Evolutionary conservation across 371 early-diverging fungal species (phyloP).

Genomic region (Zopfochytrium polystomum): DNA sequence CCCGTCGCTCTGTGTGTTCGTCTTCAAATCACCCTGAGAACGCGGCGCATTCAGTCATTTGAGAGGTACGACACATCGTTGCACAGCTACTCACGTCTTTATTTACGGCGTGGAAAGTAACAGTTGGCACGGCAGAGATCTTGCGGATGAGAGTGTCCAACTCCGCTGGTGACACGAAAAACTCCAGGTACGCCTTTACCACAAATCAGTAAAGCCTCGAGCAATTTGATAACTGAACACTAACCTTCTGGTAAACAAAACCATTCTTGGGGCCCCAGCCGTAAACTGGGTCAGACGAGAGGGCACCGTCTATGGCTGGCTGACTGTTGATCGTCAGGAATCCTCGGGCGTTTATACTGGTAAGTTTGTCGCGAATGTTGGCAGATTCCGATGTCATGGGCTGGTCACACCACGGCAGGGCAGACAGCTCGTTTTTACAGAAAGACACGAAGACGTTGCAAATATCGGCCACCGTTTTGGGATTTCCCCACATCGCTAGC

Average conservation of each 20-base stretch:
- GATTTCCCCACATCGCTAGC: slow-evolving; percentile 81
- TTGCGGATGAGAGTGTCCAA: slow-evolving; percentile 65
- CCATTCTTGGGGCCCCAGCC: slow-evolving; percentile 98
- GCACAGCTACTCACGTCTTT: slow-evolving; percentile 40
- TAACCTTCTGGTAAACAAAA: slow-evolving; percentile 90
- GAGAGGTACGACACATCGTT: no score
- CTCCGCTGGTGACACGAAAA: slow-evolving; percentile 78
- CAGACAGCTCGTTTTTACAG: slow-evolving; percentile 69
- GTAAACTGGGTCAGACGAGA: slow-evolving; percentile 70
- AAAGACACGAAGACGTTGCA: slow-evolving; percentile 76
- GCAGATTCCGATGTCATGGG: slow-evolving; percentile 81
- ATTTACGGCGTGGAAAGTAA: slow-evolving; percentile 92
- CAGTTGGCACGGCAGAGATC: slow-evolving; percentile 59
- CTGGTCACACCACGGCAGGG: slow-evolving; percentile 91
- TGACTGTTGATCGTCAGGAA: slow-evolving; percentile 95
- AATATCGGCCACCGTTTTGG: slow-evolving; percentile 65
- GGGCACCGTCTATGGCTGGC: slow-evolving; percentile 91
- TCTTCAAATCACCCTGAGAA: slow-evolving; percentile 70
- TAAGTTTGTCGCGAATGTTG: slow-evolving; percentile 68
- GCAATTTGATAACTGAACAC: slow-evolving; percentile 2
- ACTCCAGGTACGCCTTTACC: slow-evolving; percentile 85
- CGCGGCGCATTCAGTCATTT: no score
- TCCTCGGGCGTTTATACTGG: slow-evolving; percentile 73
- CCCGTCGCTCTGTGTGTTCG: slow-evolving; percentile 80
- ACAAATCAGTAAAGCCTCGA: neutral